A percentile compares a stretch with the other conserved stretches of the same genome.
phyloP scores from a whole-genome alignment of 495 filamentous ascomycete species.

The Bombardia bombarda region DNA sequence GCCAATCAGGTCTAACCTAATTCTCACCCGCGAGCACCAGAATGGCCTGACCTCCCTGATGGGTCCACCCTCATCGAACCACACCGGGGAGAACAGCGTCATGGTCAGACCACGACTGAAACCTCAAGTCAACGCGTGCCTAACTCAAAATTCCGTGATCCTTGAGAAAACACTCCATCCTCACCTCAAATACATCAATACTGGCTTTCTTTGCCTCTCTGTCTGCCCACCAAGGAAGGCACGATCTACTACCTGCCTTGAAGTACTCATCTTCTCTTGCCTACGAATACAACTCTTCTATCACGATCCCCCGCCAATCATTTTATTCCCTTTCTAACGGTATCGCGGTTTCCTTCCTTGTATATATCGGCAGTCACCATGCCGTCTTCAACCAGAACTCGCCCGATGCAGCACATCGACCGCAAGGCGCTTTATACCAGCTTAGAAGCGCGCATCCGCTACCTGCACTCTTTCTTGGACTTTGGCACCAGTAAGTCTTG shows the following conservation, averaged over 20 bases:
- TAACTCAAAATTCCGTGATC: neutral
- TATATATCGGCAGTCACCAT: slow-evolving; percentile 11
- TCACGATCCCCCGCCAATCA: no score
- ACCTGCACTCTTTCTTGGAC: slow-evolving; percentile 65
- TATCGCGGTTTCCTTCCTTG: no score
- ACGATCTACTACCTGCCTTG: no score
- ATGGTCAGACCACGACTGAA: neutral
- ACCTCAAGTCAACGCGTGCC: neutral
- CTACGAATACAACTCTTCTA: no score
- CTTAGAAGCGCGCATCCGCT: slow-evolving; percentile 58
- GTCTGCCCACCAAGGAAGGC: no score
- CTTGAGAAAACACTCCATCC: no score
- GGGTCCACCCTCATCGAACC: neutral
- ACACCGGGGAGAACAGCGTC: neutral
- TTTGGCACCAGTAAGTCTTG: slow-evolving; percentile 53
- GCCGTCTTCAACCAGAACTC: slow-evolving; percentile 18
- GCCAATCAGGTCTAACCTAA: neutral
- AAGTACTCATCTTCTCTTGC: no score
- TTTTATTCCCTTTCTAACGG: no score
- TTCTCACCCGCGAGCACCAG: neutral
- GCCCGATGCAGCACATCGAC: slow-evolving; percentile 52
- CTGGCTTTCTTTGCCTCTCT: no score
- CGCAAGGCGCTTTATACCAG: slow-evolving; percentile 61
- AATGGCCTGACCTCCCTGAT: neutral
- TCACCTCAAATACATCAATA: no score